Percentiles rank a stretch among this genome's conserved stretches.
Evolutionary conservation across 805 yeast genomes (phyloP).

Genomic region (Cyberlindnera euphorbiae): DNA sequence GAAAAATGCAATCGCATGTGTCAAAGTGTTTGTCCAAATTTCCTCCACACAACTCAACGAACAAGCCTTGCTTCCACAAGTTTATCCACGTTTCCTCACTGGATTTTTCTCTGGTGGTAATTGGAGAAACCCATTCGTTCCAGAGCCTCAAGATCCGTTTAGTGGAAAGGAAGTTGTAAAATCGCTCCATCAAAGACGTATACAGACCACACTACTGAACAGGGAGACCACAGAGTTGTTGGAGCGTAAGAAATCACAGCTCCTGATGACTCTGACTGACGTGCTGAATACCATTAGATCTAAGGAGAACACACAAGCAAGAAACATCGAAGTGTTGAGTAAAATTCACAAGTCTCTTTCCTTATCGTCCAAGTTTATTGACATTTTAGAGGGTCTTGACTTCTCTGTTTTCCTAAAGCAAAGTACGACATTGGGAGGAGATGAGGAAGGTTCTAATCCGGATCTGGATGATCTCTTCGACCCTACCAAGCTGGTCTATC

Average conservation of each 20-base stretch:
- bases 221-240: constrained; percentile 40
- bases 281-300: constrained; percentile 38
- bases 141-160: constrained; percentile 29
- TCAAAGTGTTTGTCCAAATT: constrained; percentile 27
- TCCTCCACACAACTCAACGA: constrained; percentile 26
- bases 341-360: constrained; percentile 50
- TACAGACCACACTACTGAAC: constrained; percentile 45
- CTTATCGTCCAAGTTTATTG: constrained; percentile 43
- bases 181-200: constrained; percentile 19
- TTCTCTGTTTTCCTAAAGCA: constrained; percentile 44
- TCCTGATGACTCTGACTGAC: constrained; percentile 36
- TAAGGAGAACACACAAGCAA: constrained; percentile 32
- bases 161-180: constrained; percentile 23
- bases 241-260: constrained; percentile 32
- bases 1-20: constrained; percentile 27
- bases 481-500: constrained; percentile 26
- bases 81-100: constrained; percentile 63
- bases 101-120: constrained; percentile 74
- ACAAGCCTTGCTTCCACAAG: constrained; percentile 45
- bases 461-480: constrained; percentile 19
- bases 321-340: constrained; percentile 51
- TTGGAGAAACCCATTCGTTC: constrained; percentile 66
- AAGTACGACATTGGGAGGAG: neutral
- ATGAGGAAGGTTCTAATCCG: constrained; percentile 2
- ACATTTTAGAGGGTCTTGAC: constrained; percentile 56